Evolutionary conservation across 2,329 filamentous ascomycete species (phyloP), one percentile per base, ranked within the genome.

Genomic region (Colletotrichum orchidophilum): DNA sequence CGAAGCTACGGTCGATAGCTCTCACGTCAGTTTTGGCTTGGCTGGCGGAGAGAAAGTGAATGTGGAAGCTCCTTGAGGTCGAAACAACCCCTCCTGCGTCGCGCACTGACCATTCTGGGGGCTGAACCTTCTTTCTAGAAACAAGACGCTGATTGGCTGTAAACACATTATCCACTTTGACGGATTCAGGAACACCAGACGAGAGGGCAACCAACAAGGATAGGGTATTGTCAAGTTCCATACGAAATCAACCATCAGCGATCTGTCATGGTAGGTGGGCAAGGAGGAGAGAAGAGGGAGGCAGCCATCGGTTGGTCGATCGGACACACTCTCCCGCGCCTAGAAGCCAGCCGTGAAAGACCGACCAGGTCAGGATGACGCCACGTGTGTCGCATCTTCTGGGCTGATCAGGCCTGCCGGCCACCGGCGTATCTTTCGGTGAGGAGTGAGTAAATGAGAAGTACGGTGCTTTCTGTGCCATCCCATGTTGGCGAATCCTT

Each of bases 11-110:
- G 52, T 27, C 52, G 26, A 52, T 49, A 42, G 60, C 5, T 39
- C 52, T 5, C 39, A 46, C 39, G 39, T 46, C 39, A 8, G 39
- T 18, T 58, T 53, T 50, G 60, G 52, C 31, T 69, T 60, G 29
- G 46, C 59, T 26, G 33, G 54, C 46, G 31, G 58, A 66, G 57
- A 66, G 62, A 66, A 70, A 65, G 59, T 42, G 59, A 62, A 49
- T 50, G 62, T 59, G 54, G 46, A 54, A 66, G 54, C n/a, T n/a
- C n/a, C n/a, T 53, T 42, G 66, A 65, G 27, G 62, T 71, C 68
- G 50, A 71, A 71, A 71, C 68, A 67, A 57, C 58, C 64, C 69
- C 67, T 70, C 67, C 50, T 59, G 24, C 52, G 27, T 26, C 18
- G 42, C 33, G 69, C 69, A 71, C 69, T 63, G 69, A 55, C 46